These are phyloP conservation scores for Lichtheimia hyalospora DNA, from an alignment of 371 early-diverging fungal genomes.

Conservation along the genomic window DNA sequence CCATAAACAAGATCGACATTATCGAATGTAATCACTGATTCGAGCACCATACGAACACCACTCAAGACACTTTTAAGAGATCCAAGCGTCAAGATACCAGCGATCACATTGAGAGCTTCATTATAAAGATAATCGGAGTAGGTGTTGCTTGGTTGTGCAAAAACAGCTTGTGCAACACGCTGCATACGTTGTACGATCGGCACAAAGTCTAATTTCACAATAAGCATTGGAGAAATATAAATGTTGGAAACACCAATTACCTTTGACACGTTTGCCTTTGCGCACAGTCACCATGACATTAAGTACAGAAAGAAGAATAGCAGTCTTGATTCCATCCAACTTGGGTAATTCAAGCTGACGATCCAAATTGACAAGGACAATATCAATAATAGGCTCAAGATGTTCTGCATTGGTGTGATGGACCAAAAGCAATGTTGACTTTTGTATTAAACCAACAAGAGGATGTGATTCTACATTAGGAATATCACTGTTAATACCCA, in stretches of 20 bases:
- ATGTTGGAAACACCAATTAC: slow-evolving; percentile 17
- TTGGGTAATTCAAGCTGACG: slow-evolving; percentile 19
- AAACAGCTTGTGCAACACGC: slow-evolving; percentile 26
- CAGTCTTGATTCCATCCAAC: slow-evolving; percentile 34
- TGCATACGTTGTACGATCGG: slow-evolving; percentile 33
- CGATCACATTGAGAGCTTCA: slow-evolving; percentile 26
- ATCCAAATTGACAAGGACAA: slow-evolving; percentile 48
- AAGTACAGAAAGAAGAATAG: slow-evolving; percentile 45
- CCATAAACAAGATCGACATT: slow-evolving; percentile 58
- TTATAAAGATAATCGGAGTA: slow-evolving; percentile 22
- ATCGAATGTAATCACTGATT: slow-evolving; percentile 51
- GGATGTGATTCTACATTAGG: slow-evolving; percentile 15
- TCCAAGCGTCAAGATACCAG: slow-evolving; percentile 53
- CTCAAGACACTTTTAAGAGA: slow-evolving; percentile 60
- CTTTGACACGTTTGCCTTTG: slow-evolving; percentile 57
- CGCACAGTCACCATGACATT: slow-evolving; percentile 57
- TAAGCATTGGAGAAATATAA: not conserved
- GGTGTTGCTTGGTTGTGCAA: slow-evolving; percentile 5
- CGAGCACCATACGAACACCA: slow-evolving; percentile 62
- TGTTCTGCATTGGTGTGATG: slow-evolving; percentile 58
- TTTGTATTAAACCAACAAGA: slow-evolving; percentile 26
- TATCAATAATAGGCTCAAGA: slow-evolving; percentile 50
- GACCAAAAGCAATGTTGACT: slow-evolving; percentile 55
- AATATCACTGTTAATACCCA: not conserved
- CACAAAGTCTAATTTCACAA: slow-evolving; percentile 30